phyloP scores from a whole-genome alignment of 2,329 filamentous ascomycete genomes.

The Curvularia spicifera region DNA sequence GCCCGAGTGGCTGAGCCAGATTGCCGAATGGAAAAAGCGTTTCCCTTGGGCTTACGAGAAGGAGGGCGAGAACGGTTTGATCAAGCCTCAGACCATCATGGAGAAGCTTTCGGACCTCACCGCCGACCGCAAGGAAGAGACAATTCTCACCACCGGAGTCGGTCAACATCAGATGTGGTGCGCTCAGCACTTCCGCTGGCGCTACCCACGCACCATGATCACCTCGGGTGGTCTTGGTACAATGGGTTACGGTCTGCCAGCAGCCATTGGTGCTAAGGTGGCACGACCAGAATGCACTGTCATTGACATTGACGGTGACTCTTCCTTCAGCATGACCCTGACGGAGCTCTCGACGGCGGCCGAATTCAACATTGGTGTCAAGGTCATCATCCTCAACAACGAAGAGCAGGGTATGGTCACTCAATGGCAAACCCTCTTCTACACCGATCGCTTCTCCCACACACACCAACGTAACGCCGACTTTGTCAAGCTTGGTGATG shows the following conservation, averaged over 20 bases:
- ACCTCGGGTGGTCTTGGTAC: conserved; percentile 94
- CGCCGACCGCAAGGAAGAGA: conserved; percentile 77
- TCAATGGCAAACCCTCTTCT: conserved; percentile 98
- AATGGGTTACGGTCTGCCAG: conserved; percentile 94
- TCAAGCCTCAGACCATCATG: conserved; percentile 94
- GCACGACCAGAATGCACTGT: conserved; percentile 81
- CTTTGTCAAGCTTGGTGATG: conserved; percentile 89
- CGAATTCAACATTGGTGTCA: conserved; percentile 96
- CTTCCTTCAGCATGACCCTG: conserved; percentile 98
- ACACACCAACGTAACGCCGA: conserved; percentile 96
- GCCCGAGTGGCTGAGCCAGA: conserved; percentile 87
- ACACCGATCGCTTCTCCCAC: conserved; percentile 89
- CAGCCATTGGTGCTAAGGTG: conserved; percentile 95
- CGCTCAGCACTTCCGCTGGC: conserved; percentile 96
- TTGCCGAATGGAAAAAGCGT: conserved; percentile 86
- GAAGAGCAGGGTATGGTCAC: conserved; percentile 99
- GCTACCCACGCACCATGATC: conserved; percentile 89
- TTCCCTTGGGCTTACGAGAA: conserved; percentile 90
- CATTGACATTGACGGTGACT: conserved; percentile 95
- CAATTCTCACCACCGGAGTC: conserved; percentile 90
- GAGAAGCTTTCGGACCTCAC: conserved; percentile 88
- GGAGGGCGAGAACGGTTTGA: conserved; percentile 74
- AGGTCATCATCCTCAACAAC: conserved; percentile 94
- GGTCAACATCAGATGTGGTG: conserved; percentile 99
- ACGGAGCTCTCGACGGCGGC: conserved; percentile 92